Evolutionary conservation across 768 basidiomycete genomes (phyloP).

Genomic region (Rhodotorula toruloides): DNA sequence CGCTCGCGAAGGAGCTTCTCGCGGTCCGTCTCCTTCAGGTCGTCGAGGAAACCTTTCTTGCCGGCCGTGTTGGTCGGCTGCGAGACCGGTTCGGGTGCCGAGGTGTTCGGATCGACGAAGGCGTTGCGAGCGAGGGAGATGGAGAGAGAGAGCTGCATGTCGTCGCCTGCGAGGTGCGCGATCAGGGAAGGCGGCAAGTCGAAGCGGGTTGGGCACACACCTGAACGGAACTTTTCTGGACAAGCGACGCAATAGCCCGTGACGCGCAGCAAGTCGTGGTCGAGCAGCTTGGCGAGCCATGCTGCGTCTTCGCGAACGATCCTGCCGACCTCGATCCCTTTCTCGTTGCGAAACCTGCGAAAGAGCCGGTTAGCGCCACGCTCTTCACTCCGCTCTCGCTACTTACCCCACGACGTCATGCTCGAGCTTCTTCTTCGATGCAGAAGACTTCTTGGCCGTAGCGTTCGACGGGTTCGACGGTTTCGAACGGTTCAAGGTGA

Average conservation of each 20-base stretch:
- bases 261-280: slow-evolving; percentile 47
- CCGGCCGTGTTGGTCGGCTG: background rate
- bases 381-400: no score
- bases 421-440: slow-evolving; percentile 19
- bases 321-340: slow-evolving; percentile 64
- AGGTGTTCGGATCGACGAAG: slow-evolving; percentile 51
- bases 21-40: slow-evolving; percentile 70
- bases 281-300: slow-evolving; percentile 71
- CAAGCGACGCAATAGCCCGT: slow-evolving; percentile 11
- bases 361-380: background rate
- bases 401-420: slow-evolving; percentile 35
- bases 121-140: slow-evolving; percentile 66
- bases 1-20: slow-evolving; percentile 75
- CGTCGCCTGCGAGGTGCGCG: slow-evolving; percentile 62
- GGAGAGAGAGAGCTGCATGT: slow-evolving; percentile 69
- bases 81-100: background rate
- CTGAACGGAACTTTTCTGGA: slow-evolving; percentile 14
- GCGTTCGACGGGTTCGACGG: background rate
- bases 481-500: slow-evolving; percentile 14
- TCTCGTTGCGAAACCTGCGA: slow-evolving; percentile 22
- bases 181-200: slow-evolving; percentile 58
- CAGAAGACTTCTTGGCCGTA: slow-evolving; percentile 1
- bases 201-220: slow-evolving; percentile 2
- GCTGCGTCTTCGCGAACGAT: slow-evolving; percentile 63
- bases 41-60: slow-evolving; percentile 55